A percentile compares a stretch with the other conserved stretches of the same genome.
Conservation (phyloP, 2,329 filamentous ascomycete species). For the Dendryphion nanum region DNA sequence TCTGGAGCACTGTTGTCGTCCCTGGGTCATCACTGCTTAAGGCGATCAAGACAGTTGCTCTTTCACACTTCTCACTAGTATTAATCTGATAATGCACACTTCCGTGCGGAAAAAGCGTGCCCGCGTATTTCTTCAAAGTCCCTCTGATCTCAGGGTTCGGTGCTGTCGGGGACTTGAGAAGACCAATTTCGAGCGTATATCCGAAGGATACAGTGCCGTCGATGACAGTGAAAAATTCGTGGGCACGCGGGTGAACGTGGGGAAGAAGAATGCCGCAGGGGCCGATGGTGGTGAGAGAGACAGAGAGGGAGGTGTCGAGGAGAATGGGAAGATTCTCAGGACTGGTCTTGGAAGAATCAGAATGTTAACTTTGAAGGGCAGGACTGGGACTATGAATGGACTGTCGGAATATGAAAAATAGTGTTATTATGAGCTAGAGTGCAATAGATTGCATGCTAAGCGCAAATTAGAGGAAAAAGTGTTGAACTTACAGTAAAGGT, state of each 20-base stretch:
- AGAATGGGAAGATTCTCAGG: conserved; percentile 2
- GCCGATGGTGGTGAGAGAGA: conserved; percentile 1
- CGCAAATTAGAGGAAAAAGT: too few relatives aligned
- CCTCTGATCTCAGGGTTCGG: not conserved
- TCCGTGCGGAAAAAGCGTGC: conserved; percentile 4
- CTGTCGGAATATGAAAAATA: not conserved
- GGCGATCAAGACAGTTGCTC: not conserved
- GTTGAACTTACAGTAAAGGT: not conserved
- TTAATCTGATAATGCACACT: conserved; percentile 9
- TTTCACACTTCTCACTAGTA: not conserved
- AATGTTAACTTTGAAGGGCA: not conserved
- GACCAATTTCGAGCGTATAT: conserved; percentile 1
- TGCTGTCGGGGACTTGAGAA: not conserved
- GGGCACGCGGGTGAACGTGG: conserved; percentile 5
- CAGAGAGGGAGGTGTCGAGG: not conserved
- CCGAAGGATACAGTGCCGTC: conserved; percentile 2
- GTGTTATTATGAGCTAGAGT: too few relatives aligned
- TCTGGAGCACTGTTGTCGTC: not conserved
- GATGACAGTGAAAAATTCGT: conserved; percentile 3
- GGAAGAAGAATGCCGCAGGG: conserved; percentile 4
- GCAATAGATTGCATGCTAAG: too few relatives aligned
- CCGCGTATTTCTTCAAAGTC: conserved; percentile 1
- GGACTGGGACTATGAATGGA: not conserved
- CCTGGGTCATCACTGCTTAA: not conserved
- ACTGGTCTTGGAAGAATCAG: not conserved